Base-by-base conservation (phyloP, 495 filamentous ascomycete species). In the Lentithecium fluviatile region DNA sequence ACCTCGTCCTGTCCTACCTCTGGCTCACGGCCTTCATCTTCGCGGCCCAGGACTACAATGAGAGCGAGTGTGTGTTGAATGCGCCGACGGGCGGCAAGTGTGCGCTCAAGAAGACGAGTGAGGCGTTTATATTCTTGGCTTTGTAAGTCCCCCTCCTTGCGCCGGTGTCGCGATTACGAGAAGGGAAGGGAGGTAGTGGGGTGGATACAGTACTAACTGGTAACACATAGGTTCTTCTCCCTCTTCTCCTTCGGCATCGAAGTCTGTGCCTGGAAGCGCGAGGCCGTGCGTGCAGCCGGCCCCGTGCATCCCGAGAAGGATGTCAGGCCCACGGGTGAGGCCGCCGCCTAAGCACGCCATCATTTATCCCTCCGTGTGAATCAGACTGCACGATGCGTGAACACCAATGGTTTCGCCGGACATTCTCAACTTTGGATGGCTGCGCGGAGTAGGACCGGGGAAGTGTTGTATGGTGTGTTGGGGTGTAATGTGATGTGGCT, bases 1-100 rank as follows among this genome's bases (percentile, higher is more conserved):
- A 32, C 32, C 37, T 32, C 15, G 71, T 85, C 62, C 85, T 86
- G 71, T 83, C 81, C 1, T 85, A 86, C 61, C 79, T 86, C 32
- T 86, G 83, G 83, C 74, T 86, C 55, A 84, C 82, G 12, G 73
- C 78, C 13, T 83, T 86, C 60, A 80, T 82, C 54, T 85, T 85
- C 60, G 69, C 81, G 6, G 80, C 82, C 36, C 73, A 80, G 68
- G 77, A 80, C 67, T 85, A 79, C 71, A 80, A 74, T 64, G 40
- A 43, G 40, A 6, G 5, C 15, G 40, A 43, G 3, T 43, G 40
- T 13, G 15, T 3, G 13, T 3, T 5, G 6, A 43, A 43, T 20
- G 34, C 24, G 15, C 11, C 21, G 20, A 0, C 61, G 47, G 11
- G n/a, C 36, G 45, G 49, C 19, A 21, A 5, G 3, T 32, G 46